Base-by-base conservation (phyloP, 2,329 filamentous ascomycete genomes). In the Colletotrichum lupini region DNA sequence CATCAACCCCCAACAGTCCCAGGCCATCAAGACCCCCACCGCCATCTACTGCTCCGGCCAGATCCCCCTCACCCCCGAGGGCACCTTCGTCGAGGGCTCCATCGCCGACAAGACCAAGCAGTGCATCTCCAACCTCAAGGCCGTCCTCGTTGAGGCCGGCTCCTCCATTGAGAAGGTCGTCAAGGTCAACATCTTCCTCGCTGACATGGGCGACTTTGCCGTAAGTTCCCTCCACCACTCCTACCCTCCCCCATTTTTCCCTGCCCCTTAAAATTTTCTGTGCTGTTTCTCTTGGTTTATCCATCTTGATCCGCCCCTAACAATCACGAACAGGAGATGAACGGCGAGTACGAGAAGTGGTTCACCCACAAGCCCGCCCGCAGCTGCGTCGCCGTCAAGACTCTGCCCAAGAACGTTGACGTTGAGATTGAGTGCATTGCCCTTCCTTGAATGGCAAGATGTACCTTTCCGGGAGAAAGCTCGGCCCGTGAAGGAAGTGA, bases 391-490 rank as follows among this genome's bases (percentile, higher is more conserved):
- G 95, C 95, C 5, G 95, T 97, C 76, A 95, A 97, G 88, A 91
- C 94, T 78, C 89, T 98, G 76, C 95, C 95, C 74, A 95, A 95
- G 88, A 92, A 92, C 69, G 95, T 95, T 55, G 92, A 95, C 73
- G 92, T 98, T 28, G 95, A 97, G 88, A 97, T 98, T 81, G 95
- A 98, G 88, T 94, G 92, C 81, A 93, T 97, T 86, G 95, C 95
- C 69, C 87, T 93, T 68, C 88, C 92, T 75, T 92, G 83, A 82
- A 62, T 32, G 4, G 35, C 24, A n/a, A 22, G 42, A 19, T n/a
- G 3, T 49, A 11, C 4, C 42, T 22, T 22, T 22, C 19, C 9
- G 8, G 8, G 1, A 49, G 42, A 49, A 19, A 49, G 42, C 42
- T 22, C 16, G 42, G 9, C 8, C 42, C 8, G 42, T 49, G 42